A percentile compares a stretch with the other conserved stretches of the same genome.
Conservation (phyloP, 2,329 filamentous ascomycete species). For the Trichoderma koningiopsis region DNA sequence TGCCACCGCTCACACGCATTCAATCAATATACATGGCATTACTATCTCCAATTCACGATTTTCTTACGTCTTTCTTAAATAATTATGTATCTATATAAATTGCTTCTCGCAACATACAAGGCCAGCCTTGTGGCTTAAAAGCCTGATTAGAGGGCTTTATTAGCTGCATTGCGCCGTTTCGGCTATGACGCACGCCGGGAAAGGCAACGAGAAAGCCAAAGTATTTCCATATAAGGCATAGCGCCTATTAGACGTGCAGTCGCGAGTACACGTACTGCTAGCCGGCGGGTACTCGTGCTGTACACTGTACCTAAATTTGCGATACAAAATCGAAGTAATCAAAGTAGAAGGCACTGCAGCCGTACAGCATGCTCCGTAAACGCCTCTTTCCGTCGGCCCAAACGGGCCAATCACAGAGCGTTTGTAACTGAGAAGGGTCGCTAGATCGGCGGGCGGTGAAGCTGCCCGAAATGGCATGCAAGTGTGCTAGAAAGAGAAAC, state of each 20-base stretch:
- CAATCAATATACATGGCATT: neutral
- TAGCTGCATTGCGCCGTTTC: neutral
- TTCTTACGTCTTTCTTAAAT: neutral
- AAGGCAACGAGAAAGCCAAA: constrained; percentile 6
- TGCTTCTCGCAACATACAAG: neutral
- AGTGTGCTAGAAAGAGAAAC: constrained; percentile 4
- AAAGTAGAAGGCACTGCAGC: neutral
- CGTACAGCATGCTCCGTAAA: neutral
- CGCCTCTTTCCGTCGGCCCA: neutral
- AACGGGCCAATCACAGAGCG: constrained; percentile 17
- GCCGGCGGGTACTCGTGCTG: neutral
- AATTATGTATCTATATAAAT: neutral
- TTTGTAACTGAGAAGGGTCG: constrained; percentile 7
- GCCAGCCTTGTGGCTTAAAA: neutral
- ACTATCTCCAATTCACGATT: neutral
- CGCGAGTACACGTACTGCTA: neutral
- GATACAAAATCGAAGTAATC: too few relatives aligned
- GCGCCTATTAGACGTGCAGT: constrained; percentile 15
- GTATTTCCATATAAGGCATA: constrained; percentile 16
- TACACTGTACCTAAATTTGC: neutral
- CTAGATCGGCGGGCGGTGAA: constrained; percentile 24
- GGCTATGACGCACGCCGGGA: constrained; percentile 8
- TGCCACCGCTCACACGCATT: neutral
- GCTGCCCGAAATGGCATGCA: constrained; percentile 21
- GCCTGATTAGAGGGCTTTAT: neutral